Percentiles rank a stretch among this genome's conserved stretches.
These are phyloP conservation scores for Aciculoconidium aculeatum DNA, from an alignment of 805 yeast species.

Conservation along the genomic window DNA sequence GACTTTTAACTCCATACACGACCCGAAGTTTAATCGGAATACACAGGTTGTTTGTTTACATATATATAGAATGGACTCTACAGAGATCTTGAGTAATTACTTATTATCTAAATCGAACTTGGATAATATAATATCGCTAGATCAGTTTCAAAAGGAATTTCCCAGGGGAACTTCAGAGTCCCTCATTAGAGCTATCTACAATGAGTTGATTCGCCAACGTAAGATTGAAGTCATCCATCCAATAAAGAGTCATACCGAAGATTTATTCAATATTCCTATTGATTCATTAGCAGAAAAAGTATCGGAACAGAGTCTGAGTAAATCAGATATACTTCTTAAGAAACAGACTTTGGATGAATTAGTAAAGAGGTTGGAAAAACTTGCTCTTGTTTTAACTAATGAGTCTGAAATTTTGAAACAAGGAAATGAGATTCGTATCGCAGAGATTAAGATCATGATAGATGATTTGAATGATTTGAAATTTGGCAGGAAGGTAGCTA, in stretches of 20 bases:
- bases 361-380: conserved; percentile 15
- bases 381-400: conserved; percentile 21
- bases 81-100: conserved; percentile 14
- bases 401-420: conserved; percentile 16
- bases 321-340: not conserved
- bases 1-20: too few species aligned
- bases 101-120: conserved; percentile 13
- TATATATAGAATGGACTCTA: conserved; percentile 21
- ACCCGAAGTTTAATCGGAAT: too few species aligned
- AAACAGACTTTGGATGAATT: conserved; percentile 9
- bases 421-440: conserved; percentile 10
- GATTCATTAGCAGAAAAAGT: conserved; percentile 1
- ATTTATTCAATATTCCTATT: conserved; percentile 21
- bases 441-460: conserved; percentile 13
- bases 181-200: conserved; percentile 8
- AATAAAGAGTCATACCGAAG: conserved; percentile 10
- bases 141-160: conserved; percentile 14
- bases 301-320: not conserved
- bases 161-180: conserved; percentile 8
- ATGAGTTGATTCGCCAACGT: conserved; percentile 11
- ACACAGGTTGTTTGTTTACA: too few species aligned
- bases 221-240: conserved; percentile 1
- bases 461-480: conserved; percentile 23
- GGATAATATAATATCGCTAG: conserved; percentile 13
- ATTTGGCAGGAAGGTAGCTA: conserved; percentile 11